A percentile compares a stretch with the other conserved stretches of the same genome.
These are phyloP conservation scores for Penicillium turbatum DNA, from an alignment of 495 filamentous ascomycete species.

Conservation along the genomic window DNA sequence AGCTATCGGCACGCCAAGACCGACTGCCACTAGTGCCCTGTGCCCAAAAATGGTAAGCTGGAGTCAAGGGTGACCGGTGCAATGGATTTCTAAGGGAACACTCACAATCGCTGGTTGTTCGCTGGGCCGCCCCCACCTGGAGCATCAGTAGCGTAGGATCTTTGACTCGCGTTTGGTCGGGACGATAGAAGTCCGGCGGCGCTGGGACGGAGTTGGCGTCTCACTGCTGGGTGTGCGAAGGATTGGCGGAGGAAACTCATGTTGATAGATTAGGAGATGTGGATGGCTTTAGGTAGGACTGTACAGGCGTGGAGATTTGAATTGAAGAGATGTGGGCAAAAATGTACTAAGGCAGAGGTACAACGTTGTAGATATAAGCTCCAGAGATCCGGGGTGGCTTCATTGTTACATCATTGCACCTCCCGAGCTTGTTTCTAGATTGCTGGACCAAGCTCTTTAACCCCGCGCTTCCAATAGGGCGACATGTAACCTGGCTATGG, in stretches of 20 bases:
- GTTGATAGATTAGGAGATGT: neutral
- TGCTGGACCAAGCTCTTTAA: neutral
- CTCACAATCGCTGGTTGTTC: neutral
- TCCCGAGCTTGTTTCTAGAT: neutral
- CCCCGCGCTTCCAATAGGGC: neutral
- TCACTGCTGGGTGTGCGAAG: neutral
- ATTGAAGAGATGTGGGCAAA: neutral
- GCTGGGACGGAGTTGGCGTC: neutral
- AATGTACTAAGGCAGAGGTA: neutral
- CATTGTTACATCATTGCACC: slow-evolving; percentile 2
- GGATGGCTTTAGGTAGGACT: neutral
- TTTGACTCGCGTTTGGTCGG: neutral
- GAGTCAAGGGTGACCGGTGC: neutral
- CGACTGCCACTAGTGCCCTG: neutral
- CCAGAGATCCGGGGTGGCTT: neutral
- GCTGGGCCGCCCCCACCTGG: neutral
- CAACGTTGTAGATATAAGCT: neutral
- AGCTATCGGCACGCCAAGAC: neutral
- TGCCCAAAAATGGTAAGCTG: neutral
- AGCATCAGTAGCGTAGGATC: neutral
- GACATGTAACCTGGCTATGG: neutral
- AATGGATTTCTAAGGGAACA: neutral
- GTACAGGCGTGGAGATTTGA: neutral
- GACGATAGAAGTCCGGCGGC: neutral
- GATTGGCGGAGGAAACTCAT: neutral